phyloP scores from a whole-genome alignment of 2,329 filamentous ascomycete species.

The Trichoderma asperellum region DNA sequence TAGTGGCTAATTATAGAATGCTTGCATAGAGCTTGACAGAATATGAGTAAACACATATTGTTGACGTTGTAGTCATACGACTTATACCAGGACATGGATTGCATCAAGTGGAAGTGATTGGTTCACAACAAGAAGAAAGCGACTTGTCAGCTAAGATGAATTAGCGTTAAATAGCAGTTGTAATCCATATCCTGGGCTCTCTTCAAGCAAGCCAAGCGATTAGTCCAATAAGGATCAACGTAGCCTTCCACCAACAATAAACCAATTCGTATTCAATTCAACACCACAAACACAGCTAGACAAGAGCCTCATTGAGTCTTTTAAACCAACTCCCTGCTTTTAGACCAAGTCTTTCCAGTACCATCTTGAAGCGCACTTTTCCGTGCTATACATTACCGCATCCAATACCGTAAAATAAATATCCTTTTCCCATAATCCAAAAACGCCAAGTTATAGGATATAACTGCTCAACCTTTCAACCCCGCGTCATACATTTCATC shows the following conservation, averaged over 20 bases:
- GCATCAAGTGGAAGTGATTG: background rate
- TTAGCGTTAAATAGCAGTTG: background rate
- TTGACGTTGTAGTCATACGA: background rate
- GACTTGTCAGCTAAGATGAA: background rate
- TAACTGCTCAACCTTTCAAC: background rate
- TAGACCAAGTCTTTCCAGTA: background rate
- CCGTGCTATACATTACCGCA: background rate
- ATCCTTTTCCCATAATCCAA: background rate
- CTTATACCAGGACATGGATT: background rate
- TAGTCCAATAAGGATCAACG: background rate
- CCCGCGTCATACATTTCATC: slow-evolving; percentile 45
- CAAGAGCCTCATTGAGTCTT: background rate
- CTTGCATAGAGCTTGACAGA: background rate
- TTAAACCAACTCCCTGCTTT: background rate
- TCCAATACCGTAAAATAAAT: background rate
- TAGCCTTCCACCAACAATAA: background rate
- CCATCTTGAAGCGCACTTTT: background rate
- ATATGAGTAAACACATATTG: background rate
- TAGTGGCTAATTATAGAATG: background rate
- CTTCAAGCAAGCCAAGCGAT: background rate
- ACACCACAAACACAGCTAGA: background rate
- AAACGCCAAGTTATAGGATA: background rate
- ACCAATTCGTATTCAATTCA: background rate
- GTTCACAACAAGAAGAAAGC: background rate
- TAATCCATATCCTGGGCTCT: background rate